These are phyloP conservation scores for Xylaria sp. DNA, from an alignment of 2,329 filamentous ascomycete genomes.

Conservation along the genomic window DNA sequence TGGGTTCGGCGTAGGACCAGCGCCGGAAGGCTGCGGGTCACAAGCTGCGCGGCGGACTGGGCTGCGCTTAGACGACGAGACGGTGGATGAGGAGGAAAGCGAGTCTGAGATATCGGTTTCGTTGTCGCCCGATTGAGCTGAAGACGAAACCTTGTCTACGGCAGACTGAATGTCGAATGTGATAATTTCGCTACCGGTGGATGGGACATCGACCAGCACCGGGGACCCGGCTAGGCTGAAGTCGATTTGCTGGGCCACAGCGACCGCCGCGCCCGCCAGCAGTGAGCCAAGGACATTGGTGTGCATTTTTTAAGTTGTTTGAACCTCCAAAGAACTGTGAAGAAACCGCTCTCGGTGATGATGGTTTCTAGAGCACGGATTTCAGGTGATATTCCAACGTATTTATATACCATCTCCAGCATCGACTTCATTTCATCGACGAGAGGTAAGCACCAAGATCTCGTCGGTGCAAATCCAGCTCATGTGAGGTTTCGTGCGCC, in stretches of 20 bases:
- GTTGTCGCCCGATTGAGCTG: neutral
- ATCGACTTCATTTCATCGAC: neutral
- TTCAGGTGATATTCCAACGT: neutral
- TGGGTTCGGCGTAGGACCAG: neutral
- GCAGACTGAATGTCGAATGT: neutral
- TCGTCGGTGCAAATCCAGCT: neutral
- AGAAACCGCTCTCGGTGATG: neutral
- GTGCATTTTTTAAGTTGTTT: neutral
- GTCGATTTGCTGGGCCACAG: neutral
- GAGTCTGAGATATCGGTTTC: neutral
- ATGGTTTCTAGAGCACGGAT: neutral
- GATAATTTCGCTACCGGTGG: neutral
- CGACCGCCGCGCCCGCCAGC: neutral
- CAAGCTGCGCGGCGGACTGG: slow-evolving; percentile 8
- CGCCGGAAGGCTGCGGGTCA: slow-evolving; percentile 10
- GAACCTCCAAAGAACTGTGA: neutral
- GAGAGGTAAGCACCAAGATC: neutral
- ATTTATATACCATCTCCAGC: neutral
- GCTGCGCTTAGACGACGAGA: neutral
- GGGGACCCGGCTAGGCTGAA: neutral
- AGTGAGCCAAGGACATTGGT: neutral
- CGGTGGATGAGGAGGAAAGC: neutral
- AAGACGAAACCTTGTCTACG: neutral
- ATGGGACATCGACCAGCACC: neutral
- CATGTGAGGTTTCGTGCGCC: neutral